These are phyloP conservation scores for Tricholoma matsutake DNA, from an alignment of 768 basidiomycete species.

Conservation along the genomic window DNA sequence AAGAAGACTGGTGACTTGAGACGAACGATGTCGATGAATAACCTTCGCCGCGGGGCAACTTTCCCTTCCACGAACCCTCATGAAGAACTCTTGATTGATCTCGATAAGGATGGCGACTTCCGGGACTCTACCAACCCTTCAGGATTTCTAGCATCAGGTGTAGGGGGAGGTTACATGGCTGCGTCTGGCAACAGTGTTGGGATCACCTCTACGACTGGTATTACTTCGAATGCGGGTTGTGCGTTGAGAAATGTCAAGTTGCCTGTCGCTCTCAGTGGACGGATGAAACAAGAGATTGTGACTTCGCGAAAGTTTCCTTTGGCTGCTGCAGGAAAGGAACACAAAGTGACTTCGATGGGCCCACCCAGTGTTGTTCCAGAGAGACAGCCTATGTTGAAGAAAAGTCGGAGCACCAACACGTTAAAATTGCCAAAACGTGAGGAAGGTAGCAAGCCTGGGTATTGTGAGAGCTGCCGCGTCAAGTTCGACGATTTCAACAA, in stretches of 20 bases:
- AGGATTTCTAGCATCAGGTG: constrained; percentile 61
- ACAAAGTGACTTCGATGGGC: constrained; percentile 52
- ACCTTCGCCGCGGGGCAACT: constrained; percentile 56
- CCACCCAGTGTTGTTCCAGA: constrained; percentile 62
- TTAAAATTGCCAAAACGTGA: constrained; percentile 73
- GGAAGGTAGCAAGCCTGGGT: constrained; percentile 89
- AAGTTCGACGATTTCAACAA: constrained; percentile 86
- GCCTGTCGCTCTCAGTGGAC: constrained; percentile 50
- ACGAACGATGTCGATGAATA: constrained; percentile 73
- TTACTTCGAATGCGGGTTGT: constrained; percentile 63
- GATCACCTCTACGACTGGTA: constrained; percentile 88
- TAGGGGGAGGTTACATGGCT: constrained; percentile 60
- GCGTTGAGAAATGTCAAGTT: constrained; percentile 46
- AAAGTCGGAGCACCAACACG: constrained; percentile 80
- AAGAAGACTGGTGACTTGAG: constrained; percentile 54
- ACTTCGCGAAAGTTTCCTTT: constrained; percentile 55
- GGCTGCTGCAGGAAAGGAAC: constrained; percentile 22
- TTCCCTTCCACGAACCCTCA: constrained; percentile 21
- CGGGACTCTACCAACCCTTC: constrained; percentile 64
- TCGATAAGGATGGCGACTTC: constrained; percentile 44
- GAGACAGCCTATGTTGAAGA: constrained; percentile 52
- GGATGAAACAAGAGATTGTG: constrained; percentile 61
- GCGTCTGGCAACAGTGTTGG: constrained; percentile 95
- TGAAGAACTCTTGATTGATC: constrained; percentile 30
- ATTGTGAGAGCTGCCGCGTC: constrained; percentile 93